These are phyloP conservation scores for Xylogone sp. DNA, from an alignment of 2,329 filamentous ascomycete species.

Conservation along the genomic window DNA sequence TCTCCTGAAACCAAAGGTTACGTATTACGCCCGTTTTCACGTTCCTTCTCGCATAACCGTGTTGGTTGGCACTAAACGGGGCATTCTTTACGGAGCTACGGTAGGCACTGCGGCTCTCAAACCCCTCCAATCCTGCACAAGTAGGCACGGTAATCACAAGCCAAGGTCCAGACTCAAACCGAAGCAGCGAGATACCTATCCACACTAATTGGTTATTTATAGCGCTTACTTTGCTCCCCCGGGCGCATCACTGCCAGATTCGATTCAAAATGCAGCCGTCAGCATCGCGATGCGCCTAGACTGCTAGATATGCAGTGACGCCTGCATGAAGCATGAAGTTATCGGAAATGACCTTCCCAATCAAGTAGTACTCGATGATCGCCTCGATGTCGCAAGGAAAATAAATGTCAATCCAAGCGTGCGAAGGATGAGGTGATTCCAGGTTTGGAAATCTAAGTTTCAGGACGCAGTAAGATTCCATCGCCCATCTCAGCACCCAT, in stretches of 20 bases:
- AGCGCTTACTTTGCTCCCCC: slow-evolving; percentile 6
- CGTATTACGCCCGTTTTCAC: too few relatives aligned
- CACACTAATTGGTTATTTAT: slow-evolving; percentile 10
- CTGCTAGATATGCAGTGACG: slow-evolving; percentile 12
- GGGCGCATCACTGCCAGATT: slow-evolving; percentile 9
- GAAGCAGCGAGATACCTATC: slow-evolving; percentile 7
- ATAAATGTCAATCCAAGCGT: too few relatives aligned
- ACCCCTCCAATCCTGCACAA: not conserved
- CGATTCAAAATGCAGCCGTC: slow-evolving; percentile 2
- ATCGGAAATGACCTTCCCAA: slow-evolving; percentile 20
- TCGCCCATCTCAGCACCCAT: too few relatives aligned
- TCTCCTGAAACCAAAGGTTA: too few relatives aligned
- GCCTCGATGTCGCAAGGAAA: not conserved
- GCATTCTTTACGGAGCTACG: not conserved
- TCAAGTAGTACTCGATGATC: slow-evolving; percentile 11
- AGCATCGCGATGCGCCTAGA: slow-evolving; percentile 9
- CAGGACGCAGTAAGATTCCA: too few relatives aligned
- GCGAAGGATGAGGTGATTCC: too few relatives aligned
- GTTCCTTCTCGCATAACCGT: not conserved
- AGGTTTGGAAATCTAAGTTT: too few relatives aligned
- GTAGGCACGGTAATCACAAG: too few relatives aligned
- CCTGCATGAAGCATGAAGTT: slow-evolving; percentile 12
- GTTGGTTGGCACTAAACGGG: not conserved
- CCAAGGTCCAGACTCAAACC: not conserved
- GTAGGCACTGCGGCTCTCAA: not conserved